These are phyloP conservation scores for Nigrospora sphaerica DNA, from an alignment of 2,329 filamentous ascomycete species.

Conservation along the genomic window DNA sequence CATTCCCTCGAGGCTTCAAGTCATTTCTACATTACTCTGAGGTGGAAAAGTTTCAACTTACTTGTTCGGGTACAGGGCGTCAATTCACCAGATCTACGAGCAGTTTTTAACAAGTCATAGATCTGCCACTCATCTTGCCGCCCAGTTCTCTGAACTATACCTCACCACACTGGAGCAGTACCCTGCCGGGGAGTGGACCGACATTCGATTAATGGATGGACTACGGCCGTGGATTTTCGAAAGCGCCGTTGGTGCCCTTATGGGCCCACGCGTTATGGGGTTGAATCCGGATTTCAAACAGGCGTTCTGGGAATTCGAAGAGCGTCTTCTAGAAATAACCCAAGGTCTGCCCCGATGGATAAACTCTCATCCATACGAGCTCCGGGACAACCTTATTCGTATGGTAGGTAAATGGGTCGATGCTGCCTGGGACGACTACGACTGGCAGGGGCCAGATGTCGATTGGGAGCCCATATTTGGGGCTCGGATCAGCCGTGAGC, in stretches of 20 bases:
- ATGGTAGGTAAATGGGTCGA: conserved; percentile 7
- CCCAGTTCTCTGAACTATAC: conserved; percentile 8
- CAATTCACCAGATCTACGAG: conserved; percentile 7
- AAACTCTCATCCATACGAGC: conserved; percentile 7
- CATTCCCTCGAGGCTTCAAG: too few species aligned
- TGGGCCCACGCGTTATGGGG: conserved; percentile 14
- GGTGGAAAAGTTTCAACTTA: too few species aligned
- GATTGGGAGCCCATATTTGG: conserved; percentile 22
- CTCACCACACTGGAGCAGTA: conserved; percentile 3
- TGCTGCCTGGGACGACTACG: conserved; percentile 8
- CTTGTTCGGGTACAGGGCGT: not conserved
- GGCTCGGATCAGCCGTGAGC: conserved; percentile 11
- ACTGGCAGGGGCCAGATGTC: conserved; percentile 9
- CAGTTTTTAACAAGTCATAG: conserved; percentile 7
- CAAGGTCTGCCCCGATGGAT: conserved; percentile 15
- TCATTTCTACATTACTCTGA: too few species aligned
- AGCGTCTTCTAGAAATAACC: conserved; percentile 9
- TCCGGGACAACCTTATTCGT: conserved; percentile 8
- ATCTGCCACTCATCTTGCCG: conserved; percentile 3
- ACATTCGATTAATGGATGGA: conserved; percentile 10
- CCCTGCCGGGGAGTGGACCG: conserved; percentile 10
- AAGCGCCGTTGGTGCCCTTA: conserved; percentile 12
- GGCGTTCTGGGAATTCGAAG: conserved; percentile 17
- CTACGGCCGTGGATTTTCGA: conserved; percentile 12
- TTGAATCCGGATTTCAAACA: conserved; percentile 16